A percentile compares a stretch with the other conserved stretches of the same genome.
These are phyloP conservation scores for Chamaecyparis obtusa DNA, from an alignment of 75 land plant genomes.

Conservation along the genomic window DNA sequence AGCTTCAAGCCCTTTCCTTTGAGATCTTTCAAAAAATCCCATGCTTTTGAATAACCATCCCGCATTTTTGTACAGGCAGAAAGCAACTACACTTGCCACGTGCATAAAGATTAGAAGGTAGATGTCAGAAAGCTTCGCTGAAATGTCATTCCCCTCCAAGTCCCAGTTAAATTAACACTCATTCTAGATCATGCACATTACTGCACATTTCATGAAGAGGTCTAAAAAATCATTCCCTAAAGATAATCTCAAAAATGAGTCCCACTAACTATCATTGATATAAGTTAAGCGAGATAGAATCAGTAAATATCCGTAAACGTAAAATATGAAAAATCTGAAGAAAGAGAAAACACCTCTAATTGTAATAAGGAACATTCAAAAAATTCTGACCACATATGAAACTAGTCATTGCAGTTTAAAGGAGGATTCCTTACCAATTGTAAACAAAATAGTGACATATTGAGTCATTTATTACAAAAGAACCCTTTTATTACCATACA, in stretches of 20 bases:
- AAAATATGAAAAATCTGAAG: background rate
- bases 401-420: background rate
- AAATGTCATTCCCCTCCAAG: background rate
- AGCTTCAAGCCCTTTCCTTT: constrained; percentile 33
- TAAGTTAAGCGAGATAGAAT: background rate
- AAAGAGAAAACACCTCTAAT: background rate
- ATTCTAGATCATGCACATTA: background rate
- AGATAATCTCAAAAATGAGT: background rate
- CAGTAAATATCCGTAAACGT: background rate
- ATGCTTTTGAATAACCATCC: constrained; percentile 60
- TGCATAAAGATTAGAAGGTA: background rate
- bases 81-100: constrained; percentile 47
- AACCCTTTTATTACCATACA: background rate
- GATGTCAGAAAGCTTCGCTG: constrained; percentile 4
- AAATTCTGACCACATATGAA: background rate
- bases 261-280: background rate
- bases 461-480: background rate
- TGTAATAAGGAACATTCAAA: background rate
- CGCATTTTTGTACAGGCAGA: constrained; percentile 58
- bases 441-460: background rate
- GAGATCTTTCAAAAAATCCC: constrained; percentile 55
- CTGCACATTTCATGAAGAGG: background rate
- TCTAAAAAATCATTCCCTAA: background rate
- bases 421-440: background rate
- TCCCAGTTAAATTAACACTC: background rate